Evolutionary conservation across 2,329 filamentous ascomycete species (phyloP).

Genomic region (Leptographium lundbergii): DNA sequence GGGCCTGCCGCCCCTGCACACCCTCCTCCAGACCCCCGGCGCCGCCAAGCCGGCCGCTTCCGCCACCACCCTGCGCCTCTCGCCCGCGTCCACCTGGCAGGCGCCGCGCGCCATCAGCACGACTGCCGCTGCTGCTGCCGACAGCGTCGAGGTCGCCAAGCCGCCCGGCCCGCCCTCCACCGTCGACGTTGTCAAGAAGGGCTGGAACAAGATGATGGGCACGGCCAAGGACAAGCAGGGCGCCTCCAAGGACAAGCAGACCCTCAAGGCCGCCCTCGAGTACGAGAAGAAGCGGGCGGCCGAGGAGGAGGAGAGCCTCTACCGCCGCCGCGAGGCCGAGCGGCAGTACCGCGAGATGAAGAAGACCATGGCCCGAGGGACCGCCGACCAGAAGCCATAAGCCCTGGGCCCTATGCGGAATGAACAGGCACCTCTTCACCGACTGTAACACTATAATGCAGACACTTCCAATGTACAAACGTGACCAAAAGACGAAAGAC

Average conservation of each 20-base stretch:
- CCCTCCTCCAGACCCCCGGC: neutral
- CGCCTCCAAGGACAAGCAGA: constrained; percentile 5
- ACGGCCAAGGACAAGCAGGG: constrained; percentile 12
- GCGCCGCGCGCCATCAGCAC: constrained; percentile 19
- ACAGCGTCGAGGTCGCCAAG: constrained; percentile 6
- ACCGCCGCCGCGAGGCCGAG: constrained; percentile 12
- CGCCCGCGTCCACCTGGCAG: constrained; percentile 15
- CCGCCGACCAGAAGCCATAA: neutral
- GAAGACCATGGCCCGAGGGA: constrained; percentile 5
- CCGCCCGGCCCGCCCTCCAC: constrained; percentile 4
- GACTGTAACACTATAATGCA: constrained; percentile 2
- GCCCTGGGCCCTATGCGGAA: too few species aligned
- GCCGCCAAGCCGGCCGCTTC: neutral
- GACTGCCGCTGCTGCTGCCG: neutral
- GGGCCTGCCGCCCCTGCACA: constrained; percentile 22
- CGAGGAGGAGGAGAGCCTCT: constrained; percentile 12
- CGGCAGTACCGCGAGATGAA: constrained; percentile 11
- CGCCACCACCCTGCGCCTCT: constrained; percentile 5
- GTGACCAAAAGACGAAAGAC: neutral
- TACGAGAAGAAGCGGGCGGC: constrained; percentile 54
- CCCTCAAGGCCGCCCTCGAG: constrained; percentile 11
- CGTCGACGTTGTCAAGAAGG: constrained; percentile 9
- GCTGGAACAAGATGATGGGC: constrained; percentile 12
- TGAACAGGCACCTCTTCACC: neutral
- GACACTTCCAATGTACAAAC: neutral